phyloP scores from a whole-genome alignment of 495 filamentous ascomycete genomes.

The Astrothelium subdiscretum region DNA sequence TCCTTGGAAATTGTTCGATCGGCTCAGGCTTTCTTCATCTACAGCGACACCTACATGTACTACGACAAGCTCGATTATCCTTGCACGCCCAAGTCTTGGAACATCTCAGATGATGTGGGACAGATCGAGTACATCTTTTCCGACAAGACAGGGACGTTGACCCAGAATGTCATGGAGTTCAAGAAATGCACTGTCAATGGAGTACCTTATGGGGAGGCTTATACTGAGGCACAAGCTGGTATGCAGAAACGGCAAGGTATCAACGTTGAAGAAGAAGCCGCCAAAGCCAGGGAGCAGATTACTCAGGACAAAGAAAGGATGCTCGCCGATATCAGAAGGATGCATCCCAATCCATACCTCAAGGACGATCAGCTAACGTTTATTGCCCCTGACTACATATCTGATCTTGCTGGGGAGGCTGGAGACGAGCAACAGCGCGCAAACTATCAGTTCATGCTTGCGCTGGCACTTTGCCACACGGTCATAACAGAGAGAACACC shows the following conservation, averaged over 20 bases:
- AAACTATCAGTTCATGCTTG: slow-evolving; percentile 86
- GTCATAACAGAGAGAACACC: slow-evolving; percentile 86
- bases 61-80: slow-evolving; percentile 88
- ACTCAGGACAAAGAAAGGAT: slow-evolving; percentile 62
- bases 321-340: slow-evolving; percentile 55
- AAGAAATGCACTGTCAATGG: slow-evolving; percentile 96
- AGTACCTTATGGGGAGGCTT: slow-evolving; percentile 88
- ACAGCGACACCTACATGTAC: slow-evolving; percentile 91
- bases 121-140: slow-evolving; percentile 99
- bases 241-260: slow-evolving; percentile 86
- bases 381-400: slow-evolving; percentile 76
- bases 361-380: slow-evolving; percentile 85
- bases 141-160: slow-evolving; percentile 96
- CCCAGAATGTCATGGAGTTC: slow-evolving; percentile 99
- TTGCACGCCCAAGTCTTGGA: slow-evolving; percentile 97
- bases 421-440: slow-evolving; percentile 66
- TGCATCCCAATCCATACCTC: slow-evolving; percentile 86
- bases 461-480: slow-evolving; percentile 87
- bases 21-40: slow-evolving; percentile 92
- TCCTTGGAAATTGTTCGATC: slow-evolving; percentile 93
- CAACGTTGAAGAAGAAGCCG: slow-evolving; percentile 69
- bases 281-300: slow-evolving; percentile 64
- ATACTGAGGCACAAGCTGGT: slow-evolving; percentile 90
- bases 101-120: slow-evolving; percentile 94
- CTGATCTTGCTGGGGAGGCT: slow-evolving; percentile 64